Evolutionary conservation across 208 protist genomes (phyloP), one percentile per base, ranked within the genome.

Genomic region (Zelonia costaricensis): DNA sequence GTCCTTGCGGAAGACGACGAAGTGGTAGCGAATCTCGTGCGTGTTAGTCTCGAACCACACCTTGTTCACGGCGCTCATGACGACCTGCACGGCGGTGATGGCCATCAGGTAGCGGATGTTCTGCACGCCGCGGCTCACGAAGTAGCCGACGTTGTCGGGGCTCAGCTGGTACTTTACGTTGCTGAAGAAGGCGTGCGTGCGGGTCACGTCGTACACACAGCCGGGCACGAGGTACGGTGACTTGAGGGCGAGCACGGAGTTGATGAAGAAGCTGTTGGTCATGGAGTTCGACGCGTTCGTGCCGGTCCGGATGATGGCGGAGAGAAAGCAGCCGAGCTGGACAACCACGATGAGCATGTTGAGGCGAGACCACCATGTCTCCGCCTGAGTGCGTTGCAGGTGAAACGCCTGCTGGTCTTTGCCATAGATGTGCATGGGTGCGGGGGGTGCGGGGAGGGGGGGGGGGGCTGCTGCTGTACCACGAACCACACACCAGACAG

Each of bases 1-100:
- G 45, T 93, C 90, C 57, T 92, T 93, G 48, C 84, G 82, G 58
- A 93, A 83, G 10, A 93, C 74, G 1, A 88, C 80, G 72, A 92
- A 92, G 72, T 92, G 82, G 40, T 91, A 91, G 30, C 81, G 90
- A 12, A 96, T 28, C 67, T 93, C 81, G 43, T 86, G 78, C 10
- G 80, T 81, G 52, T 84, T 80, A 2, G 74, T 77, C 68, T 91
- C 88, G 45, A 92, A 85, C 60, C 62, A 85, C 25, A 78, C 23
- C 20, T 77, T 62, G 76, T 92, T 96, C 27, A 82, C 48, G 10
- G 64, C 46, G 55, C 78, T 82, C 28, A 92, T 22, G 42, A 78
- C 51, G 3, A 82, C 47, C 36, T 85, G 66, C 40, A 79, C 65
- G 10, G 69, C 78, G 10, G 69, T 68, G 51, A 93, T 28, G 15